A percentile compares a stretch with the other conserved stretches of the same genome.
These are phyloP conservation scores for Kodamaea laetipori DNA, from an alignment of 805 yeast genomes.

Conservation along the genomic window DNA sequence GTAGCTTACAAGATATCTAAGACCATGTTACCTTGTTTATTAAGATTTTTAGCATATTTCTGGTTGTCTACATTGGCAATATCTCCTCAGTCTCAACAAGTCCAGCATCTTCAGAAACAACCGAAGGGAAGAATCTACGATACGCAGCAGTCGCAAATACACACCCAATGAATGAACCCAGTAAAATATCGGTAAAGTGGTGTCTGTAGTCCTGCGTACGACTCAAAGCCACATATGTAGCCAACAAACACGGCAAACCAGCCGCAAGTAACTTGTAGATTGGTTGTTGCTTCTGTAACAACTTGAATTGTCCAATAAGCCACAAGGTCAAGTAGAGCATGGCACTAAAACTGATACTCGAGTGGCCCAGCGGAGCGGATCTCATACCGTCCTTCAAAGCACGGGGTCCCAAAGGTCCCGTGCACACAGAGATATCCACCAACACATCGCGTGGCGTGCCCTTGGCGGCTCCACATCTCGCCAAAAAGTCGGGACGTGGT, in stretches of 20 bases:
- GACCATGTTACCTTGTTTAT: no score
- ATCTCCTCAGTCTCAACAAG: slow-evolving; percentile 11
- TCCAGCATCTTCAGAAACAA: slow-evolving; percentile 14
- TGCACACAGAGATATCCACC: slow-evolving; percentile 36
- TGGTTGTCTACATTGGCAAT: slow-evolving; percentile 10
- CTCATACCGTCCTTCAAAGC: slow-evolving; percentile 39
- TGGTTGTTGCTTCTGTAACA: slow-evolving; percentile 18
- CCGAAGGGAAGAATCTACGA: slow-evolving; percentile 15
- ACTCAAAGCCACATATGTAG: slow-evolving; percentile 33
- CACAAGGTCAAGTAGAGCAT: slow-evolving; percentile 35
- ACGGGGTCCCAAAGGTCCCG: slow-evolving; percentile 33
- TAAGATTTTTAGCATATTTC: no score
- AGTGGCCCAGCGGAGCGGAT: slow-evolving; percentile 45
- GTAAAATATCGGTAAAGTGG: slow-evolving; percentile 33
- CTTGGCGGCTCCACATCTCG: slow-evolving; percentile 32
- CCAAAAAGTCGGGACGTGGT: slow-evolving; percentile 39
- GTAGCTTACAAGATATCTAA: no score
- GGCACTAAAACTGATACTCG: slow-evolving; percentile 38
- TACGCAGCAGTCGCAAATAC: slow-evolving; percentile 19
- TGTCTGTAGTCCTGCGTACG: slow-evolving; percentile 41
- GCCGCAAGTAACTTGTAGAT: slow-evolving; percentile 22
- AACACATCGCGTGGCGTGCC: slow-evolving; percentile 24
- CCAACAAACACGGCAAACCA: slow-evolving; percentile 27
- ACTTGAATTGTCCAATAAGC: slow-evolving; percentile 32
- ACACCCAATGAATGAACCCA: slow-evolving; percentile 33